Evolutionary conservation across 176 grass and related monocot genomes (phyloP).

Genomic region (Paspalum vaginatum): DNA sequence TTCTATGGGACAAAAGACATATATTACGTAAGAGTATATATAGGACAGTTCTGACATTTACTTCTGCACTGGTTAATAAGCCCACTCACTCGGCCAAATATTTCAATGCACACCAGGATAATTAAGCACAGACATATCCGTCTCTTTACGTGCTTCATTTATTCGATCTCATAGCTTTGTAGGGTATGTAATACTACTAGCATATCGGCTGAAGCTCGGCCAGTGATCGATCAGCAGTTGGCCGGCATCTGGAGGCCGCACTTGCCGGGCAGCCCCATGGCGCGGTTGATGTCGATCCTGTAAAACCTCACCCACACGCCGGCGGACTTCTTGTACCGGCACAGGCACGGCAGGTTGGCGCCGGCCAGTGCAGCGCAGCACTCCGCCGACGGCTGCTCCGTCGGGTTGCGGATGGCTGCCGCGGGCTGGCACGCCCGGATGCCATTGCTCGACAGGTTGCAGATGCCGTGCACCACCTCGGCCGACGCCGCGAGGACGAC

Average conservation of each 20-base stretch:
- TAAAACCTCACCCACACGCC: constrained; percentile 40
- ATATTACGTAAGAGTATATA: not conserved
- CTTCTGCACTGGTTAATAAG: not conserved
- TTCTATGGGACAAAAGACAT: not conserved
- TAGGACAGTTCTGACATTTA: not conserved
- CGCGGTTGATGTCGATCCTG: constrained; percentile 54
- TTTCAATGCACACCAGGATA: not conserved
- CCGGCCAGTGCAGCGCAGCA: constrained; percentile 49
- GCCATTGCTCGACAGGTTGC: constrained; percentile 42
- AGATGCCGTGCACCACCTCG: constrained; percentile 38
- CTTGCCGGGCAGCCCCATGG: constrained; percentile 60
- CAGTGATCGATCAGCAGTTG: constrained; percentile 30
- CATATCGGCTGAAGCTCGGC: too few relatives aligned
- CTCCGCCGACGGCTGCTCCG: constrained; percentile 23
- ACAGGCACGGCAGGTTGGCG: constrained; percentile 56
- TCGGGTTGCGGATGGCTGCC: constrained; percentile 44
- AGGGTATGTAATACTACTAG: too few relatives aligned
- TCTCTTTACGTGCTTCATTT: constrained; percentile 7
- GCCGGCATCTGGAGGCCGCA: constrained; percentile 48
- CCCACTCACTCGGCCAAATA: not conserved
- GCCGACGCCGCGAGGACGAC: not conserved
- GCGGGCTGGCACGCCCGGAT: constrained; percentile 50
- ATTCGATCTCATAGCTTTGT: not conserved
- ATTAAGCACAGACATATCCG: not conserved
- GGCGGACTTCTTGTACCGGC: constrained; percentile 49